These are phyloP conservation scores for Metarhizium guizhouense DNA, from an alignment of 2,329 filamentous ascomycete species.

Conservation along the genomic window DNA sequence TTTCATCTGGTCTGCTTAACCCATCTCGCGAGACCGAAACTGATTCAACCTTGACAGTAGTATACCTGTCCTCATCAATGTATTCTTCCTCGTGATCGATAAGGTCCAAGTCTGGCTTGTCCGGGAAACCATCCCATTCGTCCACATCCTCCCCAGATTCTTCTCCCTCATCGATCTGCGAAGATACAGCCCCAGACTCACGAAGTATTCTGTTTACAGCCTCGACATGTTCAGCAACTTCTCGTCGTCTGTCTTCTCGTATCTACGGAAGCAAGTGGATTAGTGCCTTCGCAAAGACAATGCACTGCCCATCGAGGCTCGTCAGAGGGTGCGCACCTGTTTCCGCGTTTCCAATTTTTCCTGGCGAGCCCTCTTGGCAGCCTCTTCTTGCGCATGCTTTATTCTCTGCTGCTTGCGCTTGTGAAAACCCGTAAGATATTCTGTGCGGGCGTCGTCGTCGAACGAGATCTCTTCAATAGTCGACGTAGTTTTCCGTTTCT, in stretches of 20 bases:
- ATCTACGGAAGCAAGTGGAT: conserved; percentile 43
- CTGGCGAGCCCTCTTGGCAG: conserved; percentile 65
- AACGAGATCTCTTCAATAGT: conserved; percentile 76
- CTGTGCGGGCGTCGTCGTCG: conserved; percentile 67
- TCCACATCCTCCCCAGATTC: conserved; percentile 31
- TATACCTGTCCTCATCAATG: conserved; percentile 91
- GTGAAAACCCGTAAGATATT: conserved; percentile 92
- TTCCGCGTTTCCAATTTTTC: conserved; percentile 67
- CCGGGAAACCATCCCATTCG: conserved; percentile 59
- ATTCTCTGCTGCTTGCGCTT: conserved; percentile 84
- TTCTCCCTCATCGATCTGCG: conserved; percentile 30
- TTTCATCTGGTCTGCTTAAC: conserved; percentile 43
- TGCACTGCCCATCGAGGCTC: background rate
- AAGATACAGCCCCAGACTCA: conserved; percentile 41
- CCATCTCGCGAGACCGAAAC: conserved; percentile 73
- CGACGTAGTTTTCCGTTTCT: conserved; percentile 54
- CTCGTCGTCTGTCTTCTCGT: conserved; percentile 70
- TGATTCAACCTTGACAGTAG: conserved; percentile 86
- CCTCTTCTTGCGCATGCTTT: conserved; percentile 77
- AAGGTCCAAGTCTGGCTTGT: conserved; percentile 36
- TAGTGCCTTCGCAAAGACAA: background rate
- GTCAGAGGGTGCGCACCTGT: conserved; percentile 49
- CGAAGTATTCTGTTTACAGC: conserved; percentile 63
- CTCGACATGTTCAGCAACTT: conserved; percentile 74
- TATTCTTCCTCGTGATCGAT: conserved; percentile 87